Evolutionary conservation across 129 eudicot species (phyloP).

Genomic region (Kitagawia praeruptora): DNA sequence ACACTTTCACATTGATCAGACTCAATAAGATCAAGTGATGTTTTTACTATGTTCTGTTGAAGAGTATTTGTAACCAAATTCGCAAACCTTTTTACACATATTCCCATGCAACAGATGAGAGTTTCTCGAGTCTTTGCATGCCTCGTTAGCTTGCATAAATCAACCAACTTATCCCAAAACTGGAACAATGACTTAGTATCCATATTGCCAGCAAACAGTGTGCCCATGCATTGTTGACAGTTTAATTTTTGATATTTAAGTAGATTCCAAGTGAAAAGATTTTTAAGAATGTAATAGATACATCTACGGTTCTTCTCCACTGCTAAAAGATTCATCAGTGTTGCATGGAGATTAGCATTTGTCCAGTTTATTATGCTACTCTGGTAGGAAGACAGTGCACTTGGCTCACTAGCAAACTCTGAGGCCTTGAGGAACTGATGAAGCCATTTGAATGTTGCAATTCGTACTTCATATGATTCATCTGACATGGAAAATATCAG

Average conservation of each 20-base stretch:
- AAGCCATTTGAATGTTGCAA: constrained; percentile 87
- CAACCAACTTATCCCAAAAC: constrained; percentile 68
- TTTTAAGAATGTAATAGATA: constrained; percentile 57
- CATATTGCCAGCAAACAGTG: constrained; percentile 42
- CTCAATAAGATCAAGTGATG: constrained; percentile 10
- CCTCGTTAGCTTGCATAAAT: constrained; percentile 42
- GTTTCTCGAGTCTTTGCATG: constrained; percentile 64
- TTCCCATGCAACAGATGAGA: constrained; percentile 80
- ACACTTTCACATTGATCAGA: constrained; percentile 24
- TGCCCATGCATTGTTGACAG: constrained; percentile 17
- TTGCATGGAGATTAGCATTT: constrained; percentile 46
- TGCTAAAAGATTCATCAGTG: constrained; percentile 43
- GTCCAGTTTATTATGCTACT: constrained; percentile 33
- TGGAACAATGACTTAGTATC: constrained; percentile 36
- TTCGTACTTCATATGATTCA: constrained; percentile 80
- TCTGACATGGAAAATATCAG: constrained; percentile 56
- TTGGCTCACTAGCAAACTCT: constrained; percentile 14
- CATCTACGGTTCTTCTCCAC: constrained; percentile 73
- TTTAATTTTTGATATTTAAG: constrained; percentile 26
- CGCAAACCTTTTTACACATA: constrained; percentile 58
- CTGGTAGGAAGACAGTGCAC: constrained; percentile 19
- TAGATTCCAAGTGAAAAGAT: constrained; percentile 67
- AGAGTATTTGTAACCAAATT: constrained; percentile 24
- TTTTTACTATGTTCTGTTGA: constrained; percentile 5
- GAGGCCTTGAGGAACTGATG: constrained; percentile 47